phyloP scores from a whole-genome alignment of 176 grass and related monocot genomes.

The Oryza officinalis region DNA sequence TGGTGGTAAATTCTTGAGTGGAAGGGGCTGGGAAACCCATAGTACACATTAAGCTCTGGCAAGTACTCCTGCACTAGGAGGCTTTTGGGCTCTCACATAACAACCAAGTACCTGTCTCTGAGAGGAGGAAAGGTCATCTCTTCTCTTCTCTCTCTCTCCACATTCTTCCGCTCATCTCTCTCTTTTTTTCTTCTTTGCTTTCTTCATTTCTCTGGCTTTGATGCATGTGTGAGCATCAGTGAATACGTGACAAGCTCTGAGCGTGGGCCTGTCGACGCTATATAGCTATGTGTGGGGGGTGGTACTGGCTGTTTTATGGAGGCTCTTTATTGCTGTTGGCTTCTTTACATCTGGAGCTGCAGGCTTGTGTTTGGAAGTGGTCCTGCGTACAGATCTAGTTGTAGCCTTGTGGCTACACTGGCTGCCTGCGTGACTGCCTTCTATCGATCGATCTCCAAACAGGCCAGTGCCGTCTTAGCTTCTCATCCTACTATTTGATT shows the following conservation, averaged over 20 bases:
- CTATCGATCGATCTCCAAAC: slow-evolving; percentile 33
- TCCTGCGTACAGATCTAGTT: slow-evolving; percentile 60
- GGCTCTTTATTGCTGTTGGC: slow-evolving; percentile 95
- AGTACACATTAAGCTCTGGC: slow-evolving; percentile 61
- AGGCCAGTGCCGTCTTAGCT: slow-evolving; percentile 2
- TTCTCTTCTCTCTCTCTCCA: slow-evolving; percentile 26
- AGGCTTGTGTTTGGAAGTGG: slow-evolving; percentile 81
- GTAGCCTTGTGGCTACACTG: slow-evolving; percentile 44
- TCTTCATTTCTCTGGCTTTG: slow-evolving; percentile 78
- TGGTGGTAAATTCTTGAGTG: slow-evolving; percentile 55
- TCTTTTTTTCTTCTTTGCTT: slow-evolving; percentile 31
- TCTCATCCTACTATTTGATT: slow-evolving; percentile 43
- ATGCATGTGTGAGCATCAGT: slow-evolving; percentile 93
- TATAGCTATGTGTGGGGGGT: slow-evolving; percentile 60
- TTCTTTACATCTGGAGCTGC: slow-evolving; percentile 96
- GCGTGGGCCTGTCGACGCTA: slow-evolving; percentile 61
- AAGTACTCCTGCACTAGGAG: slow-evolving; percentile 54
- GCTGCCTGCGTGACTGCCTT: slow-evolving; percentile 47
- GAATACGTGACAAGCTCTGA: slow-evolving; percentile 91
- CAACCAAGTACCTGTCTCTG: slow-evolving; percentile 77
- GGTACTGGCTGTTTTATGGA: slow-evolving; percentile 62
- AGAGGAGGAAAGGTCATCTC: slow-evolving; percentile 41
- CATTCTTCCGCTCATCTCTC: slow-evolving; percentile 18
- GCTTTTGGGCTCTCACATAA: slow-evolving; percentile 82
- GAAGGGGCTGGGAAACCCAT: slow-evolving; percentile 38